Base-by-base conservation (phyloP, 139 green algal species). In the Pseudopediastrum boryanum region DNA sequence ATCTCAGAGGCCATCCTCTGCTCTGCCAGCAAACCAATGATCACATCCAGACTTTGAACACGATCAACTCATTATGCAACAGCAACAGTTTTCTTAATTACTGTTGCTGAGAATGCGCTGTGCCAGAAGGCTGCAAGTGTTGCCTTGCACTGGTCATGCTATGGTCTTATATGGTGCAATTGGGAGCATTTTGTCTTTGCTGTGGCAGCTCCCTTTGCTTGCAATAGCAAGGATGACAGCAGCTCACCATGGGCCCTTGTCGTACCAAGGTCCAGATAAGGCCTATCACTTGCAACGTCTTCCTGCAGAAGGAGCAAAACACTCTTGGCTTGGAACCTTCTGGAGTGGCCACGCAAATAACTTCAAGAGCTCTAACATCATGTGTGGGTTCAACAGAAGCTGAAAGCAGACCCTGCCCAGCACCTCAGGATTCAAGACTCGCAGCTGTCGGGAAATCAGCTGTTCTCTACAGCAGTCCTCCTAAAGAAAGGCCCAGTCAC, bases 221-320 rank as follows among this genome's bases (percentile, higher is more conserved):
- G 16, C 29, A 35, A 33, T 25, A n/a, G 43, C 27, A 29, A 38
- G 58, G 23, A 35, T 12, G 36, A 13, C 31, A 36, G 31, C 33
- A 42, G 9, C 36, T 23, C 33, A 89, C 84, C 81, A 85, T 43
- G 0, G 93, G 92, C 0, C 90, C 89, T 68, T 96, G 92, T 25
- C 83, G 84, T 52, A 97, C 84, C 61, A 96, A 44, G 16, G 90
- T 96, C 89, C 90, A 98, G 0, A 93, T 25, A 21, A 97, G 82
- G 2, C 90, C 72, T 33, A 97, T 88, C 23, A 94, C 84, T 67
- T 95, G 90, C 80, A 97, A 83, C 10, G 93, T 95, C 79, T 95
- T 95, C 61, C 89, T 89, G 83, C 56, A 82, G 16, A 33, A 77
- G 58, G 35, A 38, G 35, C 51, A 75, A 62, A 25, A 43, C 67